Base-by-base conservation (phyloP, 371 early-diverging fungal species). In the Mucor irregularis region DNA sequence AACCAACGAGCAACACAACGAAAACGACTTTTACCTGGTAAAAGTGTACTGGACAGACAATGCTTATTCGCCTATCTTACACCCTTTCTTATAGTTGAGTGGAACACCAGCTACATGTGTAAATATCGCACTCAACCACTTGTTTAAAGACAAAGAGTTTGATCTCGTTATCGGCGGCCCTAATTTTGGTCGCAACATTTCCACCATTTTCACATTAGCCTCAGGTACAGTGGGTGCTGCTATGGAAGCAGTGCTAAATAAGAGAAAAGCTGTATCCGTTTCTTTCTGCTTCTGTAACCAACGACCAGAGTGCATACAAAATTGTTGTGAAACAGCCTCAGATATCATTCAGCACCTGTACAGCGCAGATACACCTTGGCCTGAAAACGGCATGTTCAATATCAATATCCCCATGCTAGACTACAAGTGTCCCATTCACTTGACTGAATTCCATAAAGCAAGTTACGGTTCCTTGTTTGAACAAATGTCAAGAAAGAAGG, bases 181-280 rank as follows among this genome's bases (percentile, higher is more conserved):
- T 0, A 76, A 76, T 28, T 71, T 71, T 62, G 73, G 77, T 7
- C 54, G 73, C 29, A 76, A 76, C 49, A 62, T 73, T 9, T 58
- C 73, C 33, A 73, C 50, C 11, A 62, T 73, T 0, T 73, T 71
- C 33, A 69, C 77, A 1, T 50, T 75, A 13, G 57, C 77, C n/a
- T 73, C 74, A 19, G 77, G 77, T 21, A 76, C 77, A 8, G 62
- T 76, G 45, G 77, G 77, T 28, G 70, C 69, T 49, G 77, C 77
- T 9, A 53, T 73, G 70, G 77, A 76, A 53, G 73, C 61, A 22
- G 66, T 61, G 1, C 28, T 73, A 33, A 69, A 71, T 38, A 53
- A 44, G 1, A 51, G 67, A 38, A 76, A 71, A 30, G 69, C 77
- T 3, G 59, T 76, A 31, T 73, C 77, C 0, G n/a, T 76, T 8